phyloP scores from a whole-genome alignment of 163 green algal species.

The Smithsoniella earleae region DNA sequence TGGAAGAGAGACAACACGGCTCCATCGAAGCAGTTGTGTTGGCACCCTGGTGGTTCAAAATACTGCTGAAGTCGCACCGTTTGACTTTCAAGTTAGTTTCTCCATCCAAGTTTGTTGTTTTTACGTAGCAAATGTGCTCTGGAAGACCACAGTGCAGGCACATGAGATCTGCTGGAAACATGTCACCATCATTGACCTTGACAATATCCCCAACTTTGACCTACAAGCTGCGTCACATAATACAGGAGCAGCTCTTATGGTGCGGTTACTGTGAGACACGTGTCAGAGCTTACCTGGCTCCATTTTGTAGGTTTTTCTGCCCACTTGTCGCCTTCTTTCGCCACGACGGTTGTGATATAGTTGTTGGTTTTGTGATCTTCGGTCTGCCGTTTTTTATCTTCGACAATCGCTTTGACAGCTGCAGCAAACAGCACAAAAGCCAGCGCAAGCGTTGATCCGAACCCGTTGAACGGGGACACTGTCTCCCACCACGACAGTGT shows the following conservation, averaged over 20 bases:
- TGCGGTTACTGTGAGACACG: too few relatives aligned
- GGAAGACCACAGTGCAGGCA: conserved; percentile 51
- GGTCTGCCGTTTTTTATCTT: conserved; percentile 68
- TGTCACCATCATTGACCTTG: conserved; percentile 55
- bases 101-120: conserved; percentile 79
- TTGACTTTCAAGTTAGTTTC: conserved; percentile 81
- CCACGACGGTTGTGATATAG: conserved; percentile 47
- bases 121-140: conserved; percentile 71
- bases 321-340: conserved; percentile 40
- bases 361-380: conserved; percentile 69
- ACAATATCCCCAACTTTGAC: conserved; percentile 40
- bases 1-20: too few relatives aligned
- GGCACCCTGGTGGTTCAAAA: too few relatives aligned
- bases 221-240: too few relatives aligned
- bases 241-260: too few relatives aligned
- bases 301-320: conserved; percentile 26
- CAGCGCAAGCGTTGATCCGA: conserved; percentile 61
- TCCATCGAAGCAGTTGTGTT: too few relatives aligned
- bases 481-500: conserved; percentile 64
- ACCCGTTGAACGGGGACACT: conserved; percentile 64
- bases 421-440: conserved; percentile 78
- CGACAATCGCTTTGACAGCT: conserved; percentile 65
- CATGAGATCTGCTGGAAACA: conserved; percentile 78
- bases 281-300: conserved; percentile 21
- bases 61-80: conserved; percentile 36